A percentile compares a stretch with the other conserved stretches of the same genome.
Conservation (phyloP, 352 stramenopile genomes). For the Aphanomyces euteiches region DNA sequence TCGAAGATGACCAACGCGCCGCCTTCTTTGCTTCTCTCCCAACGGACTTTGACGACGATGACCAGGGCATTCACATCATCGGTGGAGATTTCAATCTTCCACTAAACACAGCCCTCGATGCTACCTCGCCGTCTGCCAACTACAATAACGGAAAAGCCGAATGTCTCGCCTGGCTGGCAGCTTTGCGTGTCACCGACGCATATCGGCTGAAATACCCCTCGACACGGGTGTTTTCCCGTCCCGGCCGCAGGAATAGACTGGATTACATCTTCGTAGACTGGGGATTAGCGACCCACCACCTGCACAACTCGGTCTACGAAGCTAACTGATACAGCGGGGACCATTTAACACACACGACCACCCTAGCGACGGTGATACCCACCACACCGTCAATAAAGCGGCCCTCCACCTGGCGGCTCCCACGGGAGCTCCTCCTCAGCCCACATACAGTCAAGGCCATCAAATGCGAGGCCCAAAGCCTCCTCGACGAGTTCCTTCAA, state of each 20-base stretch:
- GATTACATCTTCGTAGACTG: conserved; percentile 33
- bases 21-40: background rate
- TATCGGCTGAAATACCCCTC: conserved; percentile 30
- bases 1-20: background rate
- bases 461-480: no score
- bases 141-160: background rate
- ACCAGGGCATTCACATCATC: conserved; percentile 17
- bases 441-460: no score
- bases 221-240: conserved; percentile 8
- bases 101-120: conserved; percentile 18
- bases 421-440: no score
- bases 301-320: background rate
- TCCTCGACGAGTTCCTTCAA: no score
- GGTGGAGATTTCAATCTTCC: conserved; percentile 30
- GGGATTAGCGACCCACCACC: background rate
- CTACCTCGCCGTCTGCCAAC: background rate
- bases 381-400: no score
- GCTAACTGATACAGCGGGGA: background rate
- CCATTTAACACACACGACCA: background rate
- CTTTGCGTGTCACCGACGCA: conserved; percentile 27
- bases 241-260: conserved; percentile 29
- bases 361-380: no score
- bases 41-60: background rate
- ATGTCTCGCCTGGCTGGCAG: conserved; percentile 18
- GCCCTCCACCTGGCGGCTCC: no score